These are phyloP conservation scores for Cicer yamashitae DNA, from an alignment of 306 rosid genomes.

Conservation along the genomic window DNA sequence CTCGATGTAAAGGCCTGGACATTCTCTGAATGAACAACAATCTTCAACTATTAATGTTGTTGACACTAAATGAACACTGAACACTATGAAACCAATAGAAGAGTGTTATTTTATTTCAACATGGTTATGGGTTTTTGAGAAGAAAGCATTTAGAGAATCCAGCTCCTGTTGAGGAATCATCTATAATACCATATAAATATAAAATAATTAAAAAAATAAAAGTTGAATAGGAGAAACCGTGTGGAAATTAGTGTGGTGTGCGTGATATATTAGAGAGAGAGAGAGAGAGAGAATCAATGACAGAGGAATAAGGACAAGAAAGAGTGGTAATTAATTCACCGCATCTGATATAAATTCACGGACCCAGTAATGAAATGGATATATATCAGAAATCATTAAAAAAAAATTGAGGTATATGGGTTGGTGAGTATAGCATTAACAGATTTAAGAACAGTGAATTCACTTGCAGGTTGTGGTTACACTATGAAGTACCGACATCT, in stretches of 20 bases:
- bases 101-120: conserved; percentile 32
- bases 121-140: background rate
- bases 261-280: background rate
- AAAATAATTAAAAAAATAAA: background rate
- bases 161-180: conserved; percentile 38
- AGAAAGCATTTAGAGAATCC: conserved; percentile 18
- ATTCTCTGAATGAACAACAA: conserved; percentile 48
- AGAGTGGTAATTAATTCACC: conserved; percentile 44
- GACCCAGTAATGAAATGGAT: conserved; percentile 49
- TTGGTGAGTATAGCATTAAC: conserved; percentile 38
- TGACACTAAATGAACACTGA: conserved; percentile 7
- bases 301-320: conserved; percentile 49
- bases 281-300: conserved; percentile 25
- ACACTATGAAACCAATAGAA: conserved; percentile 38
- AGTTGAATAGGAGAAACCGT: conserved; percentile 33
- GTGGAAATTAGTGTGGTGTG: conserved; percentile 36
- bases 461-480: background rate
- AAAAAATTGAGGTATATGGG: conserved; percentile 32
- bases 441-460: conserved; percentile 36
- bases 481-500: no score
- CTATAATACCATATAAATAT: background rate
- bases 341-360: conserved; percentile 50
- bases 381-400: conserved; percentile 26
- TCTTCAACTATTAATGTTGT: conserved; percentile 31
- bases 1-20: conserved; percentile 93